A percentile compares a stretch with the other conserved stretches of the same genome.
phyloP scores from a whole-genome alignment of 352 stramenopile genomes.

The Pilasporangium apinafurcum region DNA sequence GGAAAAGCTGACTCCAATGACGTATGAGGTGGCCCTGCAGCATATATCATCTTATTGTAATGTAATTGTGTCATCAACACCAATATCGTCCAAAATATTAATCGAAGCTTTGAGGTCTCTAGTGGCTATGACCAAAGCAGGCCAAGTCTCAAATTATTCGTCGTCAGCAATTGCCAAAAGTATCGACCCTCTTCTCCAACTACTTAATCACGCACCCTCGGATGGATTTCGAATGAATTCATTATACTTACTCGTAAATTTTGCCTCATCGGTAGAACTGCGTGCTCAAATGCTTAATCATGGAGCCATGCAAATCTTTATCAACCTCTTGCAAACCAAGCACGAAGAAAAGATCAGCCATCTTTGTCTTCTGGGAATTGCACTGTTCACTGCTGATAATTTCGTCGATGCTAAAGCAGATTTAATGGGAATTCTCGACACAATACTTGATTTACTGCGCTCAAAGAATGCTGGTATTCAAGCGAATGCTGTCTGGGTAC shows the following conservation, averaged over 20 bases:
- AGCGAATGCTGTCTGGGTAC: conserved; percentile 68
- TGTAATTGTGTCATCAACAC: conserved; percentile 1
- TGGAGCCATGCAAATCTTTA: conserved; percentile 32
- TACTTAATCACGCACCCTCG: conserved; percentile 18
- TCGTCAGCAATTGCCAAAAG: conserved; percentile 29
- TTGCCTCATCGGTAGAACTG: conserved; percentile 36
- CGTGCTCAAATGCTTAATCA: conserved; percentile 29
- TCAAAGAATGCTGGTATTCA: conserved; percentile 52
- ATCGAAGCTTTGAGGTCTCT: conserved; percentile 44
- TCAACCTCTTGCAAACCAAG: conserved; percentile 12
- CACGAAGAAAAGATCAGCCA: conserved; percentile 58
- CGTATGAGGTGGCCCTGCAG: conserved; percentile 56
- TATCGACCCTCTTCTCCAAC: conserved; percentile 37
- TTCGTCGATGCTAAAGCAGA: conserved; percentile 21
- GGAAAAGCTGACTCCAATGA: conserved; percentile 42
- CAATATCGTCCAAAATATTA: conserved; percentile 22
- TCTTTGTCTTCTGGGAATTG: conserved; percentile 55
- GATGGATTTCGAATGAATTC: conserved; percentile 38
- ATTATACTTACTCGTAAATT: conserved; percentile 69
- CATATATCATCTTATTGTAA: too few relatives aligned
- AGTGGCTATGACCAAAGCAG: conserved; percentile 34
- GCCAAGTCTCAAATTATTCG: conserved; percentile 15
- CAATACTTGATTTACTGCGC: conserved; percentile 33
- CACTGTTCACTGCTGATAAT: conserved; percentile 41
- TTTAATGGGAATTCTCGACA: conserved; percentile 26